Evolutionary conservation across 805 yeast species (phyloP), one percentile per base, ranked within the genome.

Genomic region (Myxozyma udenii): DNA sequence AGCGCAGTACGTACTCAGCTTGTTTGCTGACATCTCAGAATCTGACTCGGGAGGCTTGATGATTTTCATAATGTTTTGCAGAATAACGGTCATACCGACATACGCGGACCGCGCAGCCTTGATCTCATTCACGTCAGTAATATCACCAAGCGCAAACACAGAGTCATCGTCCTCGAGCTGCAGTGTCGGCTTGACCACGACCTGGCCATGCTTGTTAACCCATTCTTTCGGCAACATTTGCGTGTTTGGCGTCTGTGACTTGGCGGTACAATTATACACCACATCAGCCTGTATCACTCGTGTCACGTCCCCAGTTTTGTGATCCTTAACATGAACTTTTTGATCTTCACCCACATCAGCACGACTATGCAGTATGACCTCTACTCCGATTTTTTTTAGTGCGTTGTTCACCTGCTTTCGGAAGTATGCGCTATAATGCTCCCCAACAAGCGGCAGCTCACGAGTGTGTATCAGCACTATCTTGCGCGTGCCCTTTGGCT

Each of bases 381-480:
- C 50, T 23, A 61, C 66, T 2, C 57, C 51, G 9, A 53, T 22
- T 14, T 56, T 28, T 19, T 33, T 21, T 26, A 63, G 57, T 39
- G 50, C 46, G 30, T 41, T 48, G 21, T 28, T 19, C 9, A 58
- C 55, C 5, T 47, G 32, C n/a, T 44, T 37, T 4, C 61, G 49
- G 11, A 41, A 47, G 18, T 41, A 35, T 12, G 4, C 23, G 3
- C 44, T 36, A 18, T 58, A 26, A 11, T 12, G 12, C 11, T 40
- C 41, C n/a, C n/a, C n/a, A 28, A 56, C 39, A 14, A 61, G 50
- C n/a, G 47, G 45, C 24, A 41, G 30, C 11, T 44, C 28, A 14
- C 62, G 56, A 25, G 59, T 43, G 52, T 54, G 62, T 7, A 50
- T 33, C 4, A 63, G 46, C 9, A 39, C 63, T 4, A 77, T 71